phyloP scores from a whole-genome alignment of 1,284 basidiomycete species.

The Clitocybe nebularis region DNA sequence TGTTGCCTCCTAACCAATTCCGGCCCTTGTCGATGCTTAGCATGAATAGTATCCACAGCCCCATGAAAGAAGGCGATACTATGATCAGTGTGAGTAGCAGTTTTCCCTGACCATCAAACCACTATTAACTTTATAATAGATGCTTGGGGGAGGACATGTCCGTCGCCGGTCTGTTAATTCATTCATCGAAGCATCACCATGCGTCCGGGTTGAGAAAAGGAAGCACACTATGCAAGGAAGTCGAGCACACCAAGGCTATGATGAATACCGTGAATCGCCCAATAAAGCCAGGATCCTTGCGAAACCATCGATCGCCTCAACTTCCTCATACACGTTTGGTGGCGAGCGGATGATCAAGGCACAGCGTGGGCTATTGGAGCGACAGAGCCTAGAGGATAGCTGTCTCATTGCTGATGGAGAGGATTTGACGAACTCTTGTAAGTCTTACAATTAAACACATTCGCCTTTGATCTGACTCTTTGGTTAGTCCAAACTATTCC shows the following conservation, averaged over 20 bases:
- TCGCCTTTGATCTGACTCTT: conserved; percentile 1
- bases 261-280: conserved; percentile 32
- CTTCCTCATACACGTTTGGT: conserved; percentile 58
- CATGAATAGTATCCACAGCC: conserved; percentile 44
- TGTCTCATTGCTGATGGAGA: conserved; percentile 62
- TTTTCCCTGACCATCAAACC: neutral
- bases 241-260: conserved; percentile 24
- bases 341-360: conserved; percentile 65
- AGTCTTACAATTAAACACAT: conserved; percentile 23
- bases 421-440: conserved; percentile 51
- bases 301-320: conserved; percentile 61
- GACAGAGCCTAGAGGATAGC: conserved; percentile 65
- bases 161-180: conserved; percentile 65
- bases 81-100: conserved; percentile 64
- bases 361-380: conserved; percentile 53
- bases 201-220: conserved; percentile 58
- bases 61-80: conserved; percentile 66
- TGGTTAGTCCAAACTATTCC: conserved; percentile 38
- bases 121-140: conserved; percentile 35
- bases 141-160: conserved; percentile 73
- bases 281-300: conserved; percentile 46
- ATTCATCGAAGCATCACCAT: conserved; percentile 67
- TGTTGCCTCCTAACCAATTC: conserved; percentile 44
- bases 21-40: conserved; percentile 65
- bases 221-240: conserved; percentile 40